Percentiles rank a stretch among this genome's conserved stretches.
These are phyloP conservation scores for Croton setiger DNA, from an alignment of 441 rosid species.

Conservation along the genomic window DNA sequence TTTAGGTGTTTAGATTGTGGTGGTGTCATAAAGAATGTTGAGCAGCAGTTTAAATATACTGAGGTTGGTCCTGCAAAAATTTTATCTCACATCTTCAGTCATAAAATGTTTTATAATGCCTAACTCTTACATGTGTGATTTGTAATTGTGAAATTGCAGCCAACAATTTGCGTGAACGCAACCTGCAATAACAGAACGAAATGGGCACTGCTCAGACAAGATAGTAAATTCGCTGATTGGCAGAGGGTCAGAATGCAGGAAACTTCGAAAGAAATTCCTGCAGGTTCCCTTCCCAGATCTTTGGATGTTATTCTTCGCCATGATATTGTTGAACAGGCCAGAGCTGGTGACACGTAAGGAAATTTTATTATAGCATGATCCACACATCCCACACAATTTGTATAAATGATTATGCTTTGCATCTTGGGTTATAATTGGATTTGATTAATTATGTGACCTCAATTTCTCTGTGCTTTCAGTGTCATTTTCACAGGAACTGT, in stretches of 20 bases:
- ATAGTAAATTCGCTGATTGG: slow-evolving; percentile 97
- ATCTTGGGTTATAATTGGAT: neutral
- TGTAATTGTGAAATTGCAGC: slow-evolving; percentile 44
- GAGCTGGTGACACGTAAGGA: slow-evolving; percentile 96
- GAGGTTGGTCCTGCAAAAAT: slow-evolving; percentile 44
- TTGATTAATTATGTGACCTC: slow-evolving; percentile 2
- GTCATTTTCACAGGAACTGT: slow-evolving; percentile 89
- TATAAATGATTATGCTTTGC: neutral
- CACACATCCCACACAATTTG: neutral
- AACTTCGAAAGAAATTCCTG: slow-evolving; percentile 95
- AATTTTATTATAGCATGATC: neutral
- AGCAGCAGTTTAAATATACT: slow-evolving; percentile 92
- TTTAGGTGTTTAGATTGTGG: slow-evolving; percentile 92
- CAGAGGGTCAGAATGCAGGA: slow-evolving; percentile 99
- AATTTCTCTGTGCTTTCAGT: slow-evolving; percentile 36
- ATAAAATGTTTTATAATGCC: neutral
- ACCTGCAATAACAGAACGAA: slow-evolving; percentile 61
- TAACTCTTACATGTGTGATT: neutral
- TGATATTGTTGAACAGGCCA: slow-evolving; percentile 94
- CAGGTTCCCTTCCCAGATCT: slow-evolving; percentile 95
- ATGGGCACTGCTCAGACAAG: slow-evolving; percentile 93
- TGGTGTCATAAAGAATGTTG: slow-evolving; percentile 69
- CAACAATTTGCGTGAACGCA: slow-evolving; percentile 72
- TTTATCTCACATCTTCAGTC: neutral
- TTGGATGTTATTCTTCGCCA: slow-evolving; percentile 95